phyloP scores from a whole-genome alignment of 2,329 filamentous ascomycete species.

The Penicillium sp. region DNA sequence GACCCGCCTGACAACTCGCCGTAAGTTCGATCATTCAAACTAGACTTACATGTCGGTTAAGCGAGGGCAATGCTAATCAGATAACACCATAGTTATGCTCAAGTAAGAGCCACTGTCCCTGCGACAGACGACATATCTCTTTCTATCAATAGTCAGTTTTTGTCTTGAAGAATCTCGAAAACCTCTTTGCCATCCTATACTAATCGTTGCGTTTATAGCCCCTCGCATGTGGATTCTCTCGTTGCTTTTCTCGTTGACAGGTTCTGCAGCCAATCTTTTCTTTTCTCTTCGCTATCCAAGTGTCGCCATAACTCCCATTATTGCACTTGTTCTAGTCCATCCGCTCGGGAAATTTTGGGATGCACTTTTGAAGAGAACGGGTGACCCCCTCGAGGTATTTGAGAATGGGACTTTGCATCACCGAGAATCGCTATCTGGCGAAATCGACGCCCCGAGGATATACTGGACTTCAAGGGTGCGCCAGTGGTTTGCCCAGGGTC shows the following conservation, averaged over 20 bases:
- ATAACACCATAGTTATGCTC: slow-evolving; percentile 52
- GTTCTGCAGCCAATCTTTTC: slow-evolving; percentile 62
- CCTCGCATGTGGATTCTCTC: slow-evolving; percentile 82
- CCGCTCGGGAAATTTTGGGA: slow-evolving; percentile 80
- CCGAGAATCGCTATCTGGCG: slow-evolving; percentile 26
- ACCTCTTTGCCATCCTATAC: not conserved
- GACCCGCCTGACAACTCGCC: slow-evolving; percentile 36
- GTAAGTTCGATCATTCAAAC: slow-evolving; percentile 2
- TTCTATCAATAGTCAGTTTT: slow-evolving; percentile 64
- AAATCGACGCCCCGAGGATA: slow-evolving; percentile 18
- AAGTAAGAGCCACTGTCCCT: slow-evolving; percentile 74
- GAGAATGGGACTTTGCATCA: slow-evolving; percentile 56
- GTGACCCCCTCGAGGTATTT: slow-evolving; percentile 54
- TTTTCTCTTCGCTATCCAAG: slow-evolving; percentile 88
- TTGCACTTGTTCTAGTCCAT: slow-evolving; percentile 63
- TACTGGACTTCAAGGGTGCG: slow-evolving; percentile 47
- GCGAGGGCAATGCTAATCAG: not conserved
- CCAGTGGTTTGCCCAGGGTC: slow-evolving; percentile 72
- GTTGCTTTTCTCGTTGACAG: slow-evolving; percentile 73
- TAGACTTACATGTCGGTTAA: not conserved
- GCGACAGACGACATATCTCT: slow-evolving; percentile 69
- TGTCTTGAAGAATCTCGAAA: not conserved
- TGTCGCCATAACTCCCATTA: slow-evolving; percentile 83
- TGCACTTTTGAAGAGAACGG: slow-evolving; percentile 58
- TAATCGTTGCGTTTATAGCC: slow-evolving; percentile 33